Evolutionary conservation across 148 eudicot genomes (phyloP).

Genomic region (Agrostemma githago): DNA sequence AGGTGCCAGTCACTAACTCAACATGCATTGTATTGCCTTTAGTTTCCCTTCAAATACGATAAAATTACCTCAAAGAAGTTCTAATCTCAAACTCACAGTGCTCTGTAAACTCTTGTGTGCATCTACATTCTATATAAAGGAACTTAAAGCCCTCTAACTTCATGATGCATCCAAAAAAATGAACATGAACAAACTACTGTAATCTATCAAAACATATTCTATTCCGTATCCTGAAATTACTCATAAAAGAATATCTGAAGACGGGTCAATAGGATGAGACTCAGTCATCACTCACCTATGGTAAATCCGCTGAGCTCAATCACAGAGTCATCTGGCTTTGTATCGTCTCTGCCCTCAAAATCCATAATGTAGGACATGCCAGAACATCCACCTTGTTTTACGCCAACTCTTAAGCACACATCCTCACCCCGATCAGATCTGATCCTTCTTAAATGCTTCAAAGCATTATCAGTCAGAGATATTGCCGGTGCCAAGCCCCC

Average conservation of each 20-base stretch:
- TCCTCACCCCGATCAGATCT: conserved; percentile 65
- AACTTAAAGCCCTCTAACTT: not conserved
- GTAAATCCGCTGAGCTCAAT: conserved; percentile 78
- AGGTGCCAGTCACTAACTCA: too few relatives aligned
- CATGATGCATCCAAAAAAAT: not conserved
- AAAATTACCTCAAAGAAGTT: too few relatives aligned
- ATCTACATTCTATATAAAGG: not conserved
- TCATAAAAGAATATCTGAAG: not conserved
- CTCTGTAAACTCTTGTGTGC: too few relatives aligned
- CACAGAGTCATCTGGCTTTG: conserved; percentile 71
- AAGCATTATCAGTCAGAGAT: conserved; percentile 66
- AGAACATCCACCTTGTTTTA: conserved; percentile 97
- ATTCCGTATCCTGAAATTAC: not conserved
- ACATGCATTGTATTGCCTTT: too few relatives aligned
- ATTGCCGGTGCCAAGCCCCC: conserved; percentile 80
- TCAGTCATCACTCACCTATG: conserved; percentile 45
- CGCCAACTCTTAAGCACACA: conserved; percentile 86
- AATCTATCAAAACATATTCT: not conserved
- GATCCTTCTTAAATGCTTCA: conserved; percentile 82
- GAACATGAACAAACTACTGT: not conserved
- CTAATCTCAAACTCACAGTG: too few relatives aligned
- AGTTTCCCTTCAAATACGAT: too few relatives aligned
- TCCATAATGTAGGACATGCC: conserved; percentile 98
- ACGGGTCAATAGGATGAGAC: not conserved
- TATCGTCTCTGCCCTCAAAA: conserved; percentile 68